A percentile compares a stretch with the other conserved stretches of the same genome.
Conservation (phyloP, 768 basidiomycete species). For the Termitomyces sp. region DNA sequence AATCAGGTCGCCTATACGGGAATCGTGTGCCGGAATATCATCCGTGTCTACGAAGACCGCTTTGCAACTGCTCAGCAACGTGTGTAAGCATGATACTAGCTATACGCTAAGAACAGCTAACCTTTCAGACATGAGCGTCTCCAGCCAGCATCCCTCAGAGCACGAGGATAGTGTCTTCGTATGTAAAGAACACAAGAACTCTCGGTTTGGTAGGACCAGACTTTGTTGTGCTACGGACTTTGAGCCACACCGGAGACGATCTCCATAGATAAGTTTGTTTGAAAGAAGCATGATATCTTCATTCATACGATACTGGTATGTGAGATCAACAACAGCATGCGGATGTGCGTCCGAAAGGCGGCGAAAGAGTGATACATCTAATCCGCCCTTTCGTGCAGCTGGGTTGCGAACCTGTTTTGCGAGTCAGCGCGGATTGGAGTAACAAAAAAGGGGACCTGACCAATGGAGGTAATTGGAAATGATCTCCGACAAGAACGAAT, state of each 20-base stretch:
- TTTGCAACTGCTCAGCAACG: constrained; percentile 54
- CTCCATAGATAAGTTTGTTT: constrained; percentile 81
- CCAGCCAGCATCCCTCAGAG: constrained; percentile 65
- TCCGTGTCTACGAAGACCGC: constrained; percentile 97
- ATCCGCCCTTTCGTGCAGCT: constrained; percentile 77
- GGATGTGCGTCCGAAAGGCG: constrained; percentile 87
- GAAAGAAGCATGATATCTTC: constrained; percentile 91
- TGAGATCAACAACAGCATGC: constrained; percentile 78
- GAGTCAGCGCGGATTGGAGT: neutral
- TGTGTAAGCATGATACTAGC: neutral
- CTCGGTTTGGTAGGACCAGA: constrained; percentile 50
- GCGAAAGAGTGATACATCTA: constrained; percentile 89
- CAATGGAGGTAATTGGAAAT: constrained; percentile 94
- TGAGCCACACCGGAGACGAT: constrained; percentile 76
- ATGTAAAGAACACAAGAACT: constrained; percentile 46
- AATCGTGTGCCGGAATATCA: constrained; percentile 70
- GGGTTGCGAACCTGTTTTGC: constrained; percentile 68
- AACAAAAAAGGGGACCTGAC: constrained; percentile 37
- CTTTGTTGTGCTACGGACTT: constrained; percentile 60
- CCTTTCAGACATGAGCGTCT: constrained; percentile 61
- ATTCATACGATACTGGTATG: constrained; percentile 95
- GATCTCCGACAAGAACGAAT: constrained; percentile 95
- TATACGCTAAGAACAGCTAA: constrained; percentile 27
- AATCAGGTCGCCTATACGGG: constrained; percentile 81
- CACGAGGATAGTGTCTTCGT: constrained; percentile 25